Conservation (phyloP, 2,329 filamentous ascomycete genomes). For the Paecilomyces dactylethromorphus region DNA sequence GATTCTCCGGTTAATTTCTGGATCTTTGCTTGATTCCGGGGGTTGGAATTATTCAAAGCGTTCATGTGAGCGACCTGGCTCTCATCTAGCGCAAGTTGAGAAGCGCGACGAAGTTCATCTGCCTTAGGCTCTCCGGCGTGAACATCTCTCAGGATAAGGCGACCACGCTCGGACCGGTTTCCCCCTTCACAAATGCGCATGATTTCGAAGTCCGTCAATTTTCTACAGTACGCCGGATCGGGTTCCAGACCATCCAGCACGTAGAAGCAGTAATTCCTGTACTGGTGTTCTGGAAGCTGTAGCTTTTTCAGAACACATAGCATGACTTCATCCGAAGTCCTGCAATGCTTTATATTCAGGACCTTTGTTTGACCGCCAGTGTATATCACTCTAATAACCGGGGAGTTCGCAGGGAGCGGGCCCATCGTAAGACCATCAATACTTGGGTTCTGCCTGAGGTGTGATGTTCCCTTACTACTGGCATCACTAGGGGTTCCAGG, state of each 20-base stretch:
- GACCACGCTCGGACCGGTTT: slow-evolving; percentile 76
- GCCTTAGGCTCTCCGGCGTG: slow-evolving; percentile 83
- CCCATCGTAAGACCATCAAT: slow-evolving; percentile 82
- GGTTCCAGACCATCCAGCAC: slow-evolving; percentile 80
- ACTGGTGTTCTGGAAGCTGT: slow-evolving; percentile 78
- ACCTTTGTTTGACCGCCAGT: slow-evolving; percentile 88
- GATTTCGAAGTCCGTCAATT: slow-evolving; percentile 78
- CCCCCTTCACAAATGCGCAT: slow-evolving; percentile 86
- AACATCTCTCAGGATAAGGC: slow-evolving; percentile 87
- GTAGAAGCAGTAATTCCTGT: slow-evolving; percentile 96
- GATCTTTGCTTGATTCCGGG: slow-evolving; percentile 77
- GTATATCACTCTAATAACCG: slow-evolving; percentile 87
- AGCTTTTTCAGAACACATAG: slow-evolving; percentile 83
- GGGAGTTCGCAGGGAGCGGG: slow-evolving; percentile 75
- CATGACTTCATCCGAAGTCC: slow-evolving; percentile 87
- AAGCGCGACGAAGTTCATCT: slow-evolving; percentile 78
- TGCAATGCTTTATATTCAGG: slow-evolving; percentile 86
- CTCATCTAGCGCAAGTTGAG: slow-evolving; percentile 84
- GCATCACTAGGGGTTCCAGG: slow-evolving; percentile 59
- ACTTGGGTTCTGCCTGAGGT: slow-evolving; percentile 75
- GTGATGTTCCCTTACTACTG: slow-evolving; percentile 57
- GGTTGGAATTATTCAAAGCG: slow-evolving; percentile 56
- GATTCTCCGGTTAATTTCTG: slow-evolving; percentile 84
- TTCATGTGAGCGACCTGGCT: slow-evolving; percentile 65
- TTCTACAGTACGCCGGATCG: slow-evolving; percentile 71